phyloP scores from a whole-genome alignment of 1,284 basidiomycete genomes.

The Anthracocystis panici-leucophaei region DNA sequence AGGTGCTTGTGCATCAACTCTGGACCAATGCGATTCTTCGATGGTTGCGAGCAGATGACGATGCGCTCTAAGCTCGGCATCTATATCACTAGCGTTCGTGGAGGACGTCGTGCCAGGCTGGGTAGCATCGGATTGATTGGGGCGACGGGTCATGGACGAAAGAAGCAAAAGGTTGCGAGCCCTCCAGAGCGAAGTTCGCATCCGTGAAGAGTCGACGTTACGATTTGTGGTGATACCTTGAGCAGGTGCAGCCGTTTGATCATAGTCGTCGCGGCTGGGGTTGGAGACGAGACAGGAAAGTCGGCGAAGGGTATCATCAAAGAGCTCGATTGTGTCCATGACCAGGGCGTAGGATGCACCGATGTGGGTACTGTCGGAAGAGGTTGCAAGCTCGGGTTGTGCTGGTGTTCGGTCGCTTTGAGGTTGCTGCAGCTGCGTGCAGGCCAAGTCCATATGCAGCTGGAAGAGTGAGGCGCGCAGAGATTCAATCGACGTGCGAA shows the following conservation, averaged over 20 bases:
- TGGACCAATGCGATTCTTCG: constrained; percentile 36
- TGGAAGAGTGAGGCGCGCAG: constrained; percentile 41
- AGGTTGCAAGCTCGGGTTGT: neutral
- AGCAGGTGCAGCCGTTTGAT: neutral
- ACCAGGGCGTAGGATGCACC: constrained; percentile 30
- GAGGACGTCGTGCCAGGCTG: neutral
- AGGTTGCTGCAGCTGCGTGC: constrained; percentile 27
- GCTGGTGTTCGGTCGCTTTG: neutral
- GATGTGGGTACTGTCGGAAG: constrained; percentile 7
- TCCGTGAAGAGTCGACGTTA: constrained; percentile 21
- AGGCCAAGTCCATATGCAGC: constrained; percentile 34
- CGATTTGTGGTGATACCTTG: constrained; percentile 9
- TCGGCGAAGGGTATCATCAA: constrained; percentile 41
- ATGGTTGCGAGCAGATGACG: constrained; percentile 35
- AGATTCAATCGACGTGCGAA: constrained; percentile 41
- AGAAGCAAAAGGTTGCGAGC: constrained; percentile 36
- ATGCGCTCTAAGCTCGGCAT: constrained; percentile 25
- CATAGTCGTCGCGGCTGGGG: constrained; percentile 1
- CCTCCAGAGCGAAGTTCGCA: constrained; percentile 37
- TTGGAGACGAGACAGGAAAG: constrained; percentile 31
- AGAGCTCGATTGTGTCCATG: constrained; percentile 44
- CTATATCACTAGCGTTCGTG: neutral
- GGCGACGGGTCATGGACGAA: constrained; percentile 25
- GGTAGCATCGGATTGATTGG: constrained; percentile 1
- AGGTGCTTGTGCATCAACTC: constrained; percentile 13